Conservation (phyloP, 441 rosid genomes). For the Sinapis alba region DNA sequence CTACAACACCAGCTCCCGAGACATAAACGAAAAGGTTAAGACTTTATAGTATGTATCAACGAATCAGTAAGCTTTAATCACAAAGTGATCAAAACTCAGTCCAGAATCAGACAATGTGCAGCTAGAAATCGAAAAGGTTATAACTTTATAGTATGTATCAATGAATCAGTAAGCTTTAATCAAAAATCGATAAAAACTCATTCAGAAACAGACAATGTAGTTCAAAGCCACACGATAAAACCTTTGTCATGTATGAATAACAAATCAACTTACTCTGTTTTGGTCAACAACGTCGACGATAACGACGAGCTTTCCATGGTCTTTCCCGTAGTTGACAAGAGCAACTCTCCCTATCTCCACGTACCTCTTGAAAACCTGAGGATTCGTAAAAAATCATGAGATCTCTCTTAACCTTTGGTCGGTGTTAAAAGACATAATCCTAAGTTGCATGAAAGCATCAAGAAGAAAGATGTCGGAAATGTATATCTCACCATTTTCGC, state of each 20-base stretch:
- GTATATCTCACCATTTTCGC: conserved; percentile 35
- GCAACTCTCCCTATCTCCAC: conserved; percentile 97
- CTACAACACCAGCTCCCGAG: neutral
- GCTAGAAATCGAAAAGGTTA: neutral
- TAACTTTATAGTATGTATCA: neutral
- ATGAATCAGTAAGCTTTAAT: neutral
- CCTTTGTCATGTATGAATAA: neutral
- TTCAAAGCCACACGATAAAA: neutral
- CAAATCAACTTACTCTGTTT: conserved; percentile 57
- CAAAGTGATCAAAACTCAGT: neutral
- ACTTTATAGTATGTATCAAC: neutral
- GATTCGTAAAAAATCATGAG: neutral
- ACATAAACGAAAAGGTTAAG: neutral
- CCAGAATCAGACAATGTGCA: neutral
- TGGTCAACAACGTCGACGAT: conserved; percentile 93
- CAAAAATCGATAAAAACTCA: neutral
- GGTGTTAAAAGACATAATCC: neutral
- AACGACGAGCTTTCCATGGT: conserved; percentile 85
- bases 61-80: neutral
- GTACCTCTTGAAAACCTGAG: conserved; percentile 89
- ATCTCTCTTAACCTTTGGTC: neutral
- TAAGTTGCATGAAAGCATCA: neutral
- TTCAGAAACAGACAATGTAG: neutral
- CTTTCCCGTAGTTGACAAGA: conserved; percentile 92
- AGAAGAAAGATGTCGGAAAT: neutral